Base-by-base conservation (phyloP, 345 rosid genomes). In the Anastatica hierochuntica region DNA sequence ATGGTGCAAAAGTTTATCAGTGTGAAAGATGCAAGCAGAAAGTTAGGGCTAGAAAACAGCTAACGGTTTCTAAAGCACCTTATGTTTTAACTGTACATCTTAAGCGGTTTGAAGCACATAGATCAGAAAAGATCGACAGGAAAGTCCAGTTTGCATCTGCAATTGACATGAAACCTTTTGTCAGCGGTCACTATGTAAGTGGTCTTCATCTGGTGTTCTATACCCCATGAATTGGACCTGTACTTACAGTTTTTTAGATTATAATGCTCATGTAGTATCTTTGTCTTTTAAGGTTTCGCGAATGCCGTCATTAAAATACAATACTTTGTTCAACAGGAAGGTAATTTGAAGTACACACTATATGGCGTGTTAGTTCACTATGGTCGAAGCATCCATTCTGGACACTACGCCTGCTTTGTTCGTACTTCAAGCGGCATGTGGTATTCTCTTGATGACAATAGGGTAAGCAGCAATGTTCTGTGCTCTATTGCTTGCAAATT, bases 401-500 rank as follows among this genome's bases (percentile, higher is more conserved):
- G 98, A 18, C 97, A 92, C 60, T 92, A 92, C 35, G 77, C 76
- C 50, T 88, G 88, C 65, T 92, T 78, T 77, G 84, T 92, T 62
- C 94, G 97, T 35, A 88, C 98, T 23, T 79, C 98, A 47, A 85
- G 76, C 65, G 86, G 90, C 67, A 77, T 81, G 78, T 92, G 98
- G 98, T 70, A 88, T 70, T 79, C 80, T 37, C 98, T 92, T 23
- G 90, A 92, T 58, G 98, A 92, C 72, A 88, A 88, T 54, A 68
- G 72, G 90, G 98, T 90, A 79, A 43, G 58, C 66, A 34, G 8
- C 7, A 8, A 11, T 49, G 51, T 35, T 70, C n/a, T 42, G 19
- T 10, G 14, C 21, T 49, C 54, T 66, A 18, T 63, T 13, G 27
- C 20, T 47, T 43, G 66, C 49, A 26, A 53, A 64, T 4, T 51